Evolutionary conservation across 2,329 filamentous ascomycete species (phyloP).

Genomic region (Tolypocladium tropicale): DNA sequence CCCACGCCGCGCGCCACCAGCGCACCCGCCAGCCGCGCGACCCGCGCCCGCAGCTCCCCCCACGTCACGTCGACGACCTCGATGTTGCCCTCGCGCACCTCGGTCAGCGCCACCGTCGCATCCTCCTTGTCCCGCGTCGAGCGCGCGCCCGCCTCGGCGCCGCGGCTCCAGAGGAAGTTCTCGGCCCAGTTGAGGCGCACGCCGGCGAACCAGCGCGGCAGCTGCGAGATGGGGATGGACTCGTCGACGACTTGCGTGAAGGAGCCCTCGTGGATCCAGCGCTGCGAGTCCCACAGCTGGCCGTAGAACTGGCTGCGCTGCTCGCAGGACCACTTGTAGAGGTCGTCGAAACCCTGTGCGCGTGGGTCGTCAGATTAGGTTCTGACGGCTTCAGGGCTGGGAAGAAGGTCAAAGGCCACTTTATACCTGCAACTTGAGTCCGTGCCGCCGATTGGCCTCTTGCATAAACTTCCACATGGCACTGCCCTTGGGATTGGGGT

Average conservation of each 20-base stretch:
- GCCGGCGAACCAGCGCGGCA: constrained; percentile 71
- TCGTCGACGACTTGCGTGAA: constrained; percentile 58
- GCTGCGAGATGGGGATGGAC: constrained; percentile 53
- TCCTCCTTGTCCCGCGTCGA: constrained; percentile 59
- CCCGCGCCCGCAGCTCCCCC: constrained; percentile 50
- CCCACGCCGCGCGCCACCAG: constrained; percentile 55
- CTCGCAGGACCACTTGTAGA: constrained; percentile 59
- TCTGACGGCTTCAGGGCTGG: neutral
- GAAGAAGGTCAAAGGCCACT: neutral
- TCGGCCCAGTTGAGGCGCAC: constrained; percentile 69
- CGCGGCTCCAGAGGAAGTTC: constrained; percentile 59
- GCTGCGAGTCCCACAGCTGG: constrained; percentile 48
- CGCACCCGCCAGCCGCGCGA: constrained; percentile 52
- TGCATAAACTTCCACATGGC: constrained; percentile 60
- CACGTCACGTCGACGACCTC: constrained; percentile 52
- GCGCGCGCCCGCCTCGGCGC: constrained; percentile 30
- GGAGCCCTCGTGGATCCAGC: constrained; percentile 52
- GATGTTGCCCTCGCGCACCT: constrained; percentile 57
- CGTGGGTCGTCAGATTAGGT: neutral
- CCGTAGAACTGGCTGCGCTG: constrained; percentile 55
- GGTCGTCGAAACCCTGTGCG: constrained; percentile 53
- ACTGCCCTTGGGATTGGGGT: constrained; percentile 49
- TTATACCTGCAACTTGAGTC: constrained; percentile 44
- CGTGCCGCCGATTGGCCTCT: constrained; percentile 46
- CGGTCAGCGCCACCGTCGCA: constrained; percentile 57